Evolutionary conservation across 371 early-diverging fungal genomes (phyloP).

Genomic region (Rhizopus arrhizus): DNA sequence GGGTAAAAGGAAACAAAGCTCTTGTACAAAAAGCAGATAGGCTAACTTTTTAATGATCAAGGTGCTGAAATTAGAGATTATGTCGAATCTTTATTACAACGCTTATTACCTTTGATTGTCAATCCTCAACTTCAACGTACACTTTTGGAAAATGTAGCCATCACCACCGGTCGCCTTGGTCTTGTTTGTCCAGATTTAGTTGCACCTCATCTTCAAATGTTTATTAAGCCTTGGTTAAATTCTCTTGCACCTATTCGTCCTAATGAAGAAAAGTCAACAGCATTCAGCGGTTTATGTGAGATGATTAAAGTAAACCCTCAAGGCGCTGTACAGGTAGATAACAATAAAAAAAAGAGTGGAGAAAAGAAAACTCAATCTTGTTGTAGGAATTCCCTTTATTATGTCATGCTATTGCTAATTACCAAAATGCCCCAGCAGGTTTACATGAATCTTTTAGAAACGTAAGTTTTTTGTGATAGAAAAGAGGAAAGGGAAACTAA

Average conservation of each 20-base stretch:
- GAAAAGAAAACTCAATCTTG: neutral
- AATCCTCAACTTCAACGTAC: conserved; percentile 68
- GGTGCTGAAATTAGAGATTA: conserved; percentile 70
- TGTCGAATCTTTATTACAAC: conserved; percentile 76
- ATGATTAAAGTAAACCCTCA: conserved; percentile 88
- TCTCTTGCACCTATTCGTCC: conserved; percentile 75
- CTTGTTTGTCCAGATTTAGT: conserved; percentile 79
- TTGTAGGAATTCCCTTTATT: conserved; percentile 64
- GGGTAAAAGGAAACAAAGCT: conserved; percentile 30
- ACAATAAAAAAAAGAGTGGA: neutral
- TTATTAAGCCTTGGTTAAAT: conserved; percentile 76
- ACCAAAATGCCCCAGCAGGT: conserved; percentile 62
- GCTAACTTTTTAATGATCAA: conserved; percentile 8
- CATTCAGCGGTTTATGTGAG: conserved; percentile 89
- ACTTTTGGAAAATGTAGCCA: conserved; percentile 90
- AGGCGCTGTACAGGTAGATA: conserved; percentile 64
- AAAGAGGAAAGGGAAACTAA: neutral
- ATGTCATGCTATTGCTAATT: conserved; percentile 74
- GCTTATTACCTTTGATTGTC: conserved; percentile 78
- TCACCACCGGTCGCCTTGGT: conserved; percentile 92
- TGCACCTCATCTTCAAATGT: conserved; percentile 75
- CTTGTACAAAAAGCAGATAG: neutral
- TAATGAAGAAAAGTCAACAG: conserved; percentile 92
- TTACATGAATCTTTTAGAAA: conserved; percentile 72
- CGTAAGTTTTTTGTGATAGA: conserved; percentile 32